Conservation (phyloP, 2,329 filamentous ascomycete genomes). For the Sporothrix schenckii region DNA sequence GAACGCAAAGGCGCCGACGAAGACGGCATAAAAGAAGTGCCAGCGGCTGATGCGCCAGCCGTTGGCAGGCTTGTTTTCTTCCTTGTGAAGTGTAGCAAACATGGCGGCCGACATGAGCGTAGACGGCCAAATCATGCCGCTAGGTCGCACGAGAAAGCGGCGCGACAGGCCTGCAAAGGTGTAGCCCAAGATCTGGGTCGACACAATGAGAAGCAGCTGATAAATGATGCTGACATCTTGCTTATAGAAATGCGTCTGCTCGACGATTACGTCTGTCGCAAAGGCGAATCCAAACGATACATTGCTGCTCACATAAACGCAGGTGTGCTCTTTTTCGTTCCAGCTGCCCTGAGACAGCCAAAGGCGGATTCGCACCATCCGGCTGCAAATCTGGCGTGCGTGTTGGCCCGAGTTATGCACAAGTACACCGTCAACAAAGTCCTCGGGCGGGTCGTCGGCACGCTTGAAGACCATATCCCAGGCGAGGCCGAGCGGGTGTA, state of each 20-base stretch:
- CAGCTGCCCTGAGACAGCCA: slow-evolving; percentile 80
- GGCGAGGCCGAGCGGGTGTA: slow-evolving; percentile 77
- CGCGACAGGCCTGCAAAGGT: slow-evolving; percentile 81
- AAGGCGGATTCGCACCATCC: slow-evolving; percentile 56
- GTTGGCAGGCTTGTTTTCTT: slow-evolving; percentile 78
- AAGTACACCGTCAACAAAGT: slow-evolving; percentile 51
- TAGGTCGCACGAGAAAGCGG: slow-evolving; percentile 79
- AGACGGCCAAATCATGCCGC: slow-evolving; percentile 89
- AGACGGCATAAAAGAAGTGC: slow-evolving; percentile 80
- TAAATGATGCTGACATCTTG: slow-evolving; percentile 77
- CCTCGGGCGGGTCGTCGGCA: slow-evolving; percentile 54
- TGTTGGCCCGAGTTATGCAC: slow-evolving; percentile 32
- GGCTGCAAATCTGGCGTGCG: slow-evolving; percentile 38
- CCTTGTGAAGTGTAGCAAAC: slow-evolving; percentile 83
- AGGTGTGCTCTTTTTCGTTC: slow-evolving; percentile 89
- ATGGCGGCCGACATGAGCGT: slow-evolving; percentile 87
- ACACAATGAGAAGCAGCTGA: slow-evolving; percentile 79
- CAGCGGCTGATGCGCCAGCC: slow-evolving; percentile 82
- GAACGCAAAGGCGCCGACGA: slow-evolving; percentile 71
- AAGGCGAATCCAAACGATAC: slow-evolving; percentile 89
- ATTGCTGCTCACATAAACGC: slow-evolving; percentile 87
- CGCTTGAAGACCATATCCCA: slow-evolving; percentile 77
- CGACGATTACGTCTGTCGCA: slow-evolving; percentile 86
- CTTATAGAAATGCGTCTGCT: slow-evolving; percentile 86
- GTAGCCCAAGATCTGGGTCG: slow-evolving; percentile 84